Conservation (phyloP, 2,329 filamentous ascomycete genomes). For the Nannizzia gypsea region DNA sequence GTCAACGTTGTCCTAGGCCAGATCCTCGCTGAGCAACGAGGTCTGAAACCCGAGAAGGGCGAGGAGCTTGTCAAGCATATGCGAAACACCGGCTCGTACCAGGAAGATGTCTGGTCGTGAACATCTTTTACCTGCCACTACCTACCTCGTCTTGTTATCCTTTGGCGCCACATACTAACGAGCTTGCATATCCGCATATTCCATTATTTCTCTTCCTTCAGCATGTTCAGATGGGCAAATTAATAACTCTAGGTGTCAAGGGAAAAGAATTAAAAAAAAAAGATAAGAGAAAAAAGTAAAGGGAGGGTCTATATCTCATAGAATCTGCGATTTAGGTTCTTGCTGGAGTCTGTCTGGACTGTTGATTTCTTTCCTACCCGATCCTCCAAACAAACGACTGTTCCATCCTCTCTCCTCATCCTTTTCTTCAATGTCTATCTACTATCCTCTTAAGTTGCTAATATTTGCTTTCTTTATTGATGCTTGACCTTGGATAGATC, state of each 20-base stretch:
- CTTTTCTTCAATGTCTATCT: not conserved
- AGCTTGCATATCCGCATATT: no score
- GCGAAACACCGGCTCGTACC: slow-evolving; percentile 90
- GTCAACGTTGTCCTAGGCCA: slow-evolving; percentile 78
- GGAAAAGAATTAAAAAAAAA: not conserved
- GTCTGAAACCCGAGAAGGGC: slow-evolving; percentile 70
- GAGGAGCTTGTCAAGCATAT: slow-evolving; percentile 97
- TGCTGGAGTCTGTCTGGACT: not conserved
- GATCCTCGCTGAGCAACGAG: slow-evolving; percentile 74
- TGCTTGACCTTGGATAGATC: slow-evolving; percentile 1
- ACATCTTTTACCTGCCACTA: slow-evolving; percentile 10
- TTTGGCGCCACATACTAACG: slow-evolving; percentile 7
- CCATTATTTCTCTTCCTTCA: slow-evolving; percentile 6
- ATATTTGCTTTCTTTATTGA: not conserved
- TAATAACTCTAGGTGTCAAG: not conserved
- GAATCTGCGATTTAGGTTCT: not conserved
- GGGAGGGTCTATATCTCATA: not conserved
- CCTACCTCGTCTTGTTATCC: slow-evolving; percentile 8
- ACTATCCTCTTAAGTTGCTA: not conserved
- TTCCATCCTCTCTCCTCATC: not conserved
- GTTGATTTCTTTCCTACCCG: not conserved
- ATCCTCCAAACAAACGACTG: no score
- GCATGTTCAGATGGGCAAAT: slow-evolving; percentile 7
- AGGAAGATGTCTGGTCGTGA: slow-evolving; percentile 64
- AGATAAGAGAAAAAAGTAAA: not conserved